Evolutionary conservation across 208 protist genomes (phyloP), one percentile per base, ranked within the genome.

Genomic region (Trypanosoma melophagium): DNA sequence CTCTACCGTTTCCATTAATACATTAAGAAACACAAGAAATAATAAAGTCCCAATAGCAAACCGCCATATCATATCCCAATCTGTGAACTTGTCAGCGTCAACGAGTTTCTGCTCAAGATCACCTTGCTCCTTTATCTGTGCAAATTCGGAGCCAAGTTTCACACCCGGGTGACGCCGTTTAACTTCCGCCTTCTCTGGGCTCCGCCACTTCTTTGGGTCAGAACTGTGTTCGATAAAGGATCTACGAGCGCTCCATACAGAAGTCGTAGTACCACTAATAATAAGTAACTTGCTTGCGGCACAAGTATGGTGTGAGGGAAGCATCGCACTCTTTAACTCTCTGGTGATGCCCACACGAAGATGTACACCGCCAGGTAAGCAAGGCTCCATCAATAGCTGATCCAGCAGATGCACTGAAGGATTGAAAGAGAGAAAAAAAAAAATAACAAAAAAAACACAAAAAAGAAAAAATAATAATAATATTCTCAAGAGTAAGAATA

Each of bases 181-280:
- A 24, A 94, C 74, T 44, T 89, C 83, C 9, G 77, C 80, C 49
- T 81, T 87, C 59, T 89, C 80, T 21, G 77, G 49, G 57, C 72
- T 88, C 47, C 83, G 80, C 88, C 88, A 94, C 70, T 76, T 69
- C 51, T 82, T 83, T 7, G 86, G 79, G 62, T 89, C 83, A 14
- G 69, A 77, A 53, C 75, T 85, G 74, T 94, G 88, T 49, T 87
- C 84, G 56, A 91, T 74, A 31, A 85, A 77, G 19, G 24, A 4
- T 28, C 41, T 55, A 14, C 58, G 21, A 25, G 31, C 19, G 22
- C 12, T 35, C 21, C 17, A 24, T 16, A 73, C 59, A 17, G 41
- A 31, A 44, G 60, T 2, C 54, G 59, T 66, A 21, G 22, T 28
- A 71, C 17, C 21, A 19, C 7, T 10, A 56, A 50, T 19, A 44